Evolutionary conservation across 164 flowering plant genomes (phyloP).

Genomic region (Aristolochia contorta): DNA sequence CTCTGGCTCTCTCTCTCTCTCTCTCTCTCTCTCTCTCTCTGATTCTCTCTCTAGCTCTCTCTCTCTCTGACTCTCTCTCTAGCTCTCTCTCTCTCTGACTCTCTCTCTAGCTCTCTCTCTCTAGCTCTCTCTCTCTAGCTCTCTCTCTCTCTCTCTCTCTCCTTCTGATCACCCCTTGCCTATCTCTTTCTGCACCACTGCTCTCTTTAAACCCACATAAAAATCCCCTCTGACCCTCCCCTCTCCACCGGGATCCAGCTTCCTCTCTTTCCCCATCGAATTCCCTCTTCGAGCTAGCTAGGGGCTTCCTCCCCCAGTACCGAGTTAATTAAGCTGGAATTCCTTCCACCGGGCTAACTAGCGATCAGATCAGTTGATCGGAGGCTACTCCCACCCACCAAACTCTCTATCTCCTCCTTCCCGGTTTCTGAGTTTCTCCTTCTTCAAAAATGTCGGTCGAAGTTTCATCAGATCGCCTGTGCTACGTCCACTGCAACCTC

Average conservation of each 20-base stretch:
- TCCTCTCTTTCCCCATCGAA: no score
- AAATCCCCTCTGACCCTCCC: no score
- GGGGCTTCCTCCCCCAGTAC: no score
- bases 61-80: background rate
- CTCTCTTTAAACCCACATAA: background rate
- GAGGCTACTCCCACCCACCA: background rate
- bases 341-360: no score
- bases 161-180: constrained; percentile 6
- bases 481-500: constrained; percentile 91
- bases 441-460: constrained; percentile 43
- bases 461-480: constrained; percentile 57
- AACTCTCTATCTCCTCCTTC: no score
- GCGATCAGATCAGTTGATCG: no score
- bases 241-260: background rate
- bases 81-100: constrained; percentile 12
- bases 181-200: constrained; percentile 4
- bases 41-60: constrained; percentile 7
- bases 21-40: constrained; percentile 3
- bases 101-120: constrained; percentile 1
- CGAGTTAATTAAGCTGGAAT: no score
- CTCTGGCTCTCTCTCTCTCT: background rate
- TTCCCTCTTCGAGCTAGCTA: no score
- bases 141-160: background rate
- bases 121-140: no score
- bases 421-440: no score